Base-by-base conservation (phyloP, 1,139 yeast species). In the Saccharomyces hybrid region DNA sequence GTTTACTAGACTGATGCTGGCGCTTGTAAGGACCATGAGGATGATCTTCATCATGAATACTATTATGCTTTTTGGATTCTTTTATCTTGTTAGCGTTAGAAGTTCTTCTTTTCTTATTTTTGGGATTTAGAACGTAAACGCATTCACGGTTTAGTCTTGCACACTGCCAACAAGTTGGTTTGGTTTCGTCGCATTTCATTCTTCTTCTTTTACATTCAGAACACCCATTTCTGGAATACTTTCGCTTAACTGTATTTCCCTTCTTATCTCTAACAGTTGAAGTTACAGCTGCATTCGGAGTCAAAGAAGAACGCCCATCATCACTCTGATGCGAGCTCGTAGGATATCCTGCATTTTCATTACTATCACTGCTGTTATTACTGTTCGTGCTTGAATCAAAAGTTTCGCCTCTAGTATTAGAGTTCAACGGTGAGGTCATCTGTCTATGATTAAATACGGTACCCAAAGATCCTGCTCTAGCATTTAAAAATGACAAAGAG, bases 141-240 rank as follows among this genome's bases (percentile, higher is more conserved):
- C 78, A 74, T 25, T 67, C 63, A 55, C 74, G 71, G 31, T 68
- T 71, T 32, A 74, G 59, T 51, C 76, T 62, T n/a, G 70, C 64
- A 57, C 78, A 74, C 56, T 74, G 75, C 76, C 77, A 74, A 66
- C 88, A 83, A 34, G 74, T 74, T 14, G 86, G 86, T 29, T 75
- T 81, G 20, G 73, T 81, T 56, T 84, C 87, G 38, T 85, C 86
- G 50, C 83, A 76, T 61, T 74, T 74, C 63, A 73, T 72, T 55
- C 75, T 67, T 52, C 77, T 64, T 56, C 74, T 64, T 57, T 74
- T 74, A 61, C 78, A 74, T 55, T 73, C 76, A 9, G 66, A 61
- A 52, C 77, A 74, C 2, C 78, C 78, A 53, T 66, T 67, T 56
- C 71, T 67, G 6, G 72, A 69, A 49, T 68, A 69, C 49, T 66